Evolutionary conservation across 306 rosid species (phyloP).

Genomic region (Cucumis melo): DNA sequence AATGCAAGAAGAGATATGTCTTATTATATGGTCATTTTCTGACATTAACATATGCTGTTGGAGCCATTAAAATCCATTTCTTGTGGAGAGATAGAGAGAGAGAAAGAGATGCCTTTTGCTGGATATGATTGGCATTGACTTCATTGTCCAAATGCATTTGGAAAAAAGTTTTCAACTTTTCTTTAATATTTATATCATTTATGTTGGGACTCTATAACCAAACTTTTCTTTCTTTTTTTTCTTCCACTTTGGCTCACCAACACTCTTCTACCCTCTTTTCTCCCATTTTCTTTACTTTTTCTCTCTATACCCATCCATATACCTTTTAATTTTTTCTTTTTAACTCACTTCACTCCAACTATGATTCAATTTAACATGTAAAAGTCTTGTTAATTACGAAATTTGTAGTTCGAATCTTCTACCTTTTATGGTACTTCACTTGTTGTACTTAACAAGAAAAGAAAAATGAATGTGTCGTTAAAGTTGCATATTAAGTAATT

Average conservation of each 20-base stretch:
- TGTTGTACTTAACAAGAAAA: too few species aligned
- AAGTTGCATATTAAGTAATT: too few species aligned
- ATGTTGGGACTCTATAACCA: background rate
- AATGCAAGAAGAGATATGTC: background rate
- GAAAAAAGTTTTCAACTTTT: conserved; percentile 51
- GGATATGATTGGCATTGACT: conserved; percentile 93
- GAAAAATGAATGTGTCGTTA: too few species aligned
- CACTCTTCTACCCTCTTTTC: background rate
- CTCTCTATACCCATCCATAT: background rate
- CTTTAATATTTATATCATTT: conserved; percentile 14
- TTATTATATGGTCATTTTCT: background rate
- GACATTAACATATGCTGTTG: background rate
- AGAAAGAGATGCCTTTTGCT: conserved; percentile 34
- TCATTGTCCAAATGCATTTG: conserved; percentile 73
- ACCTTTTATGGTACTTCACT: too few species aligned
- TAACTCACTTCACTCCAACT: too few species aligned
- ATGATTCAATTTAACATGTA: too few species aligned
- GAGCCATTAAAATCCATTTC: background rate
- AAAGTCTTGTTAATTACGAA: too few species aligned
- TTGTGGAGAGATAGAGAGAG: background rate
- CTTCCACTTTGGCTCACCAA: background rate
- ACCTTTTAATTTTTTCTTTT: too few species aligned
- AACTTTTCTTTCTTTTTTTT: background rate
- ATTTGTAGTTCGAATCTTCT: too few species aligned
- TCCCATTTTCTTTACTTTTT: background rate